These are phyloP conservation scores for Kwoniella dejecticola DNA, from an alignment of 768 basidiomycete species.

Conservation along the genomic window DNA sequence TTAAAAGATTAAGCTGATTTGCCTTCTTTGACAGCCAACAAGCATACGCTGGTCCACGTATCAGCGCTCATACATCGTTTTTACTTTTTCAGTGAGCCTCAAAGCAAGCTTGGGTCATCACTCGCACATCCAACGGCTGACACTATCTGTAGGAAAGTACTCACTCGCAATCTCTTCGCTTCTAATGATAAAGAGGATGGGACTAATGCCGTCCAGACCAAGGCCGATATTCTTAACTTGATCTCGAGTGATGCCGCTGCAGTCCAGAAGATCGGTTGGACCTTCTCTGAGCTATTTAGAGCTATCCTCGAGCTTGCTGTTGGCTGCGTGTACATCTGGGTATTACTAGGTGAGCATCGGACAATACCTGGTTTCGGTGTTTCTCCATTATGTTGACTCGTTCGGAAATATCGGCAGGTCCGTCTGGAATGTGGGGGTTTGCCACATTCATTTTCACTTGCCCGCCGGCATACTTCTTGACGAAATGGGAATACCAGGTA, in stretches of 20 bases:
- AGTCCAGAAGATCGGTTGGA: conserved; percentile 25
- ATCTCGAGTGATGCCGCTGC: conserved; percentile 30
- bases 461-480: conserved; percentile 36
- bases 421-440: conserved; percentile 41
- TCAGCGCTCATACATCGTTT: conserved; percentile 28
- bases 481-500: conserved; percentile 38
- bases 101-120: background rate
- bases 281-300: conserved; percentile 14
- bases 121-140: background rate
- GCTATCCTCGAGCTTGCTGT: conserved; percentile 28
- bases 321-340: conserved; percentile 39
- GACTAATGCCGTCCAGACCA: conserved; percentile 17
- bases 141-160: conserved; percentile 28
- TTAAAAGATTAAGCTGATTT: background rate
- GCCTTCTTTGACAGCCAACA: conserved; percentile 1
- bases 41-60: conserved; percentile 16
- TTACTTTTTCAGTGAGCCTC: conserved; percentile 34
- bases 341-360: conserved; percentile 33
- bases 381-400: background rate
- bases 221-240: conserved; percentile 46
- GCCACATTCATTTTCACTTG: conserved; percentile 34
- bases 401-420: conserved; percentile 22
- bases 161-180: conserved; percentile 35
- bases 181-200: conserved; percentile 1
- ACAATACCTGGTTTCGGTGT: background rate